phyloP scores from a whole-genome alignment of 345 rosid genomes.

The Eucalyptus polybractea region DNA sequence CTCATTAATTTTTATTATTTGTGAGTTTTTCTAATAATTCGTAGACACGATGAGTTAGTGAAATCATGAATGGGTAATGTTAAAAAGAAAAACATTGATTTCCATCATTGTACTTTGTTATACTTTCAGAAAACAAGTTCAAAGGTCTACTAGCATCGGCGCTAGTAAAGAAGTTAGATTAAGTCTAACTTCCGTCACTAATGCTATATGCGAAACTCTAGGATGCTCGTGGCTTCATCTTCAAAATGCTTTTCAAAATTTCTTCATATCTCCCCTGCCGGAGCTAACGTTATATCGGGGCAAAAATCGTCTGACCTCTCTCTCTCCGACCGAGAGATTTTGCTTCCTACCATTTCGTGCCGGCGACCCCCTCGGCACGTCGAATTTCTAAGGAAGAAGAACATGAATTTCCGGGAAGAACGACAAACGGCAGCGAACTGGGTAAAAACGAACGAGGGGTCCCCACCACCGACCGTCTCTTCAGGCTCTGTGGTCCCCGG shows the following conservation, averaged over 20 bases:
- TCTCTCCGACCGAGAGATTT: not conserved
- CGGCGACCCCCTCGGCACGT: not conserved
- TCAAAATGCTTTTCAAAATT: not conserved
- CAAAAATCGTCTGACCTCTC: not conserved
- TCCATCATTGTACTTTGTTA: not conserved
- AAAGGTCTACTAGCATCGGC: not conserved
- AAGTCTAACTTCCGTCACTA: not conserved
- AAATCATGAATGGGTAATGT: not conserved
- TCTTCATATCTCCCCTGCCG: not conserved
- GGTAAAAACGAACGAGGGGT: not conserved
- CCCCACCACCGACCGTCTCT: not conserved
- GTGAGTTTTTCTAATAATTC: not conserved
- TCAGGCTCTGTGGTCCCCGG: not conserved
- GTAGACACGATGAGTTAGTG: not conserved
- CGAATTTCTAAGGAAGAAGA: not conserved
- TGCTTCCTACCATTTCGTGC: not conserved
- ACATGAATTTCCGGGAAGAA: not conserved
- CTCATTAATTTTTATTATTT: not conserved
- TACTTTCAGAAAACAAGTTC: not conserved
- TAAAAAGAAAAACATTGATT: not conserved
- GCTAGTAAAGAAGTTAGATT: not conserved
- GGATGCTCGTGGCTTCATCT: not conserved
- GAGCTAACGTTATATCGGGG: not conserved
- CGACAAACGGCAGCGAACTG: not conserved
- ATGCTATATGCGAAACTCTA: accelerated